Conservation (phyloP, 495 filamentous ascomycete species). For the Xylaria telfairii region DNA sequence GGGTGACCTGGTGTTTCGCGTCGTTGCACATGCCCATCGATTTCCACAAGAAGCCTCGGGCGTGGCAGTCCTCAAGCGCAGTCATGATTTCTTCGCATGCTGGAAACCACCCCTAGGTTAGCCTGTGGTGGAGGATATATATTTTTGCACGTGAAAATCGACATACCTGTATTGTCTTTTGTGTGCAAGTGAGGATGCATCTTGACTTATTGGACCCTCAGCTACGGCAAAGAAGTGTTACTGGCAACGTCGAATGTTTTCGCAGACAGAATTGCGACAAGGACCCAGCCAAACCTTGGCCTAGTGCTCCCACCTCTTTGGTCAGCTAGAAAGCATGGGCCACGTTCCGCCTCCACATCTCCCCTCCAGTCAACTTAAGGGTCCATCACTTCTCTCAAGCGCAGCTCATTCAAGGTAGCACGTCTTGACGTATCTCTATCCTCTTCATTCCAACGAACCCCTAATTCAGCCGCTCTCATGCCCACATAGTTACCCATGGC, state of each 20-base stretch:
- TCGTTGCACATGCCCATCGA: slow-evolving; percentile 87
- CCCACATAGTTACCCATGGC: slow-evolving; percentile 42
- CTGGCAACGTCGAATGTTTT: slow-evolving; percentile 19
- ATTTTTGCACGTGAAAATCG: neutral
- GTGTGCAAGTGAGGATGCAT: slow-evolving; percentile 99
- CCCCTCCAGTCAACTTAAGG: slow-evolving; percentile 28
- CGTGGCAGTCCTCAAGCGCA: slow-evolving; percentile 94
- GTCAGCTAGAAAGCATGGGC: slow-evolving; percentile 37
- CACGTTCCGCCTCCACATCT: slow-evolving; percentile 33
- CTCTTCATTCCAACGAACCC: neutral
- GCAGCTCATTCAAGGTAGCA: slow-evolving; percentile 19
- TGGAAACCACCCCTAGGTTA: slow-evolving; percentile 40
- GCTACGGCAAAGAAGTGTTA: slow-evolving; percentile 3
- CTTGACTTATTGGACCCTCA: slow-evolving; percentile 36
- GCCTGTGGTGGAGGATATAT: slow-evolving; percentile 9
- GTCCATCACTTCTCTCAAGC: slow-evolving; percentile 10
- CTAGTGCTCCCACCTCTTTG: neutral
- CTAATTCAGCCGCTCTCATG: neutral
- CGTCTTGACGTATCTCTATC: slow-evolving; percentile 8
- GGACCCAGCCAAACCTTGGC: neutral
- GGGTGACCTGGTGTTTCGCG: slow-evolving; percentile 78
- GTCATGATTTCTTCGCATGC: slow-evolving; percentile 93
- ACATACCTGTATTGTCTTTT: slow-evolving; percentile 82
- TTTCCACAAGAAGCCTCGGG: slow-evolving; percentile 87
- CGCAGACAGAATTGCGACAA: slow-evolving; percentile 15